A percentile compares a stretch with the other conserved stretches of the same genome.
phyloP scores from a whole-genome alignment of 2,329 filamentous ascomycete species.

The Neofusicoccum ribis region DNA sequence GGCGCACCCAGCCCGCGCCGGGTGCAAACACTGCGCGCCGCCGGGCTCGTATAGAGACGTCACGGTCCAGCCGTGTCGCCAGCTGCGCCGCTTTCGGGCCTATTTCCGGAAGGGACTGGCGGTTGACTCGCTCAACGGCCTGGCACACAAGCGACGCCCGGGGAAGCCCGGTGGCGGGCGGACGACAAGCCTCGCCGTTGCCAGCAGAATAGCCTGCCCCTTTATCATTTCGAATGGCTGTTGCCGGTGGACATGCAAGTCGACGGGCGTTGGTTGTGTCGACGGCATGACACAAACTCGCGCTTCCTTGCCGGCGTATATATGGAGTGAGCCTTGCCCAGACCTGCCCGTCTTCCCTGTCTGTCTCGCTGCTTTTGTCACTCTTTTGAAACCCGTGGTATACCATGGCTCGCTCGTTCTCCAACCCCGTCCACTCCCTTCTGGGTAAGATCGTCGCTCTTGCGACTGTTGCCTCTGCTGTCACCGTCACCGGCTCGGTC shows the following conservation, averaged over 20 bases:
- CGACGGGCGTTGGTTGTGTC: not conserved
- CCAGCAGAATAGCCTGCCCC: not conserved
- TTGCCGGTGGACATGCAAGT: not conserved
- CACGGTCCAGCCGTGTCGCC: not conserved
- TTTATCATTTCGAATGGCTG: not conserved
- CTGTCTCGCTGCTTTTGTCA: not conserved
- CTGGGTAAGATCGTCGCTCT: not conserved
- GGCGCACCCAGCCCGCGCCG: too few species aligned
- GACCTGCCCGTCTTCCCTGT: not conserved
- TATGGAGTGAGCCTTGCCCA: not conserved
- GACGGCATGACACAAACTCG: not conserved
- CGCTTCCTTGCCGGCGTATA: not conserved
- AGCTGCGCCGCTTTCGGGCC: conserved; percentile 3
- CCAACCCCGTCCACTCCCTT: not conserved
- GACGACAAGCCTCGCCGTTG: not conserved
- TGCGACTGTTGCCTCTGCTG: not conserved
- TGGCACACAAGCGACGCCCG: not conserved
- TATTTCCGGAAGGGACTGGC: not conserved
- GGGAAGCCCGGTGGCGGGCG: not conserved
- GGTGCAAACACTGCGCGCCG: not conserved
- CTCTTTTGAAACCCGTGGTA: conserved; percentile 5
- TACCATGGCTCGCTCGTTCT: conserved; percentile 6
- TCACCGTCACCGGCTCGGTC: not conserved
- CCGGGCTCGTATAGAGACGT: not conserved
- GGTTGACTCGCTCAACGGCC: not conserved